These are phyloP conservation scores for Starmerella floris DNA, from an alignment of 805 yeast species.

Conservation along the genomic window DNA sequence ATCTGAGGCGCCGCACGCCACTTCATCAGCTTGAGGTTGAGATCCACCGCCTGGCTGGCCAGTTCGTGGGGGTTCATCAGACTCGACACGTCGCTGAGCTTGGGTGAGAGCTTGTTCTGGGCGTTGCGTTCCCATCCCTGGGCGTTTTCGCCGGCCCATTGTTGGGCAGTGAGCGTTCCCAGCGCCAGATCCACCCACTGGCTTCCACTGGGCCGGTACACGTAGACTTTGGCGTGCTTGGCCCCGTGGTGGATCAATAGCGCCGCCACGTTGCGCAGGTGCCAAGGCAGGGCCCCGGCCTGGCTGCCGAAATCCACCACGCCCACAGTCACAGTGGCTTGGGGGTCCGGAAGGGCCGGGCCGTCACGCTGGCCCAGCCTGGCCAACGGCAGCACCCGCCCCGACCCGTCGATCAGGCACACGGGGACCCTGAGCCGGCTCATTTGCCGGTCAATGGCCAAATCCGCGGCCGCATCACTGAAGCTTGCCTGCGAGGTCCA, in stretches of 20 bases:
- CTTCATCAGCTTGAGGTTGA: slow-evolving; percentile 84
- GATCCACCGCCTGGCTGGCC: slow-evolving; percentile 84
- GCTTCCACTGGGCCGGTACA: slow-evolving; percentile 23
- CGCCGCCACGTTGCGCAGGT: slow-evolving; percentile 46
- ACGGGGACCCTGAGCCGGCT: slow-evolving; percentile 2
- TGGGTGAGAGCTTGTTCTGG: slow-evolving; percentile 61
- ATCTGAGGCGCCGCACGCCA: slow-evolving; percentile 87
- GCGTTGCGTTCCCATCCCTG: slow-evolving; percentile 87
- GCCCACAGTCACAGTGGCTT: slow-evolving; percentile 7
- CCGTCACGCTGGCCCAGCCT: not conserved
- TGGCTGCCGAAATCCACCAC: slow-evolving; percentile 15
- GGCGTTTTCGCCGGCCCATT: slow-evolving; percentile 29
- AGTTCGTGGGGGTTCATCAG: slow-evolving; percentile 68
- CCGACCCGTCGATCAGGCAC: slow-evolving; percentile 4
- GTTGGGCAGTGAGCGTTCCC: slow-evolving; percentile 9
- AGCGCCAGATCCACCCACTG: slow-evolving; percentile 23
- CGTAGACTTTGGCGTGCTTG: slow-evolving; percentile 29
- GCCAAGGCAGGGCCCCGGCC: slow-evolving; percentile 35
- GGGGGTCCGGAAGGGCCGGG: not conserved
- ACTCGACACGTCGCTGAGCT: slow-evolving; percentile 67
- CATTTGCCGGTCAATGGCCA: slow-evolving; percentile 4
- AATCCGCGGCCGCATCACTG: not conserved
- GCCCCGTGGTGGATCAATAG: slow-evolving; percentile 31
- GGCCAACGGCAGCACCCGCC: not conserved
- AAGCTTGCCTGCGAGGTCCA: slow-evolving; percentile 28